phyloP scores from a whole-genome alignment of 2,329 filamentous ascomycete species.

The Penicillium palitans region DNA sequence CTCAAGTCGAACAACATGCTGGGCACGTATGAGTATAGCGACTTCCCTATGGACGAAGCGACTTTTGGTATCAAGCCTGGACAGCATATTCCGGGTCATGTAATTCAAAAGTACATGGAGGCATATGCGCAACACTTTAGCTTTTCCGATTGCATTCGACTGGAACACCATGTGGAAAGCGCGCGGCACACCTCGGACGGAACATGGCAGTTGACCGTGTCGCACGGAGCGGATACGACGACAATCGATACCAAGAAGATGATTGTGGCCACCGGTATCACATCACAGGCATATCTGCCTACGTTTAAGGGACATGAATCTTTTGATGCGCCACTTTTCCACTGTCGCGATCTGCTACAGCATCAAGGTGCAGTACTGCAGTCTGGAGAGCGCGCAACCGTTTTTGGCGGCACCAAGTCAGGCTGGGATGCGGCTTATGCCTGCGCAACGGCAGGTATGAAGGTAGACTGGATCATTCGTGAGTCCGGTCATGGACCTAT shows the following conservation, averaged over 20 bases:
- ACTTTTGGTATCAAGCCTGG: slow-evolving; percentile 52
- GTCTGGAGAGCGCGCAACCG: slow-evolving; percentile 39
- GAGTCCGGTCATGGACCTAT: slow-evolving; percentile 43
- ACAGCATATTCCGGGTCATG: slow-evolving; percentile 60
- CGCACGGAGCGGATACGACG: slow-evolving; percentile 11
- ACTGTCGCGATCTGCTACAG: slow-evolving; percentile 55
- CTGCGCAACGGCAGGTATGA: slow-evolving; percentile 54
- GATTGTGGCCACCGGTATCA: slow-evolving; percentile 63
- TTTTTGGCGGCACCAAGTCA: slow-evolving; percentile 64
- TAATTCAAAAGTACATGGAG: slow-evolving; percentile 58
- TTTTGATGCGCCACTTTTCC: slow-evolving; percentile 59
- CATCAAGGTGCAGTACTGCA: slow-evolving; percentile 35
- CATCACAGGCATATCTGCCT: slow-evolving; percentile 59
- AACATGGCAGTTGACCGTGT: slow-evolving; percentile 36
- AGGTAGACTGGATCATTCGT: slow-evolving; percentile 48
- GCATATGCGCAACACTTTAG: slow-evolving; percentile 57
- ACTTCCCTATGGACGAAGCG: slow-evolving; percentile 67
- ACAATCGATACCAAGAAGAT: slow-evolving; percentile 49
- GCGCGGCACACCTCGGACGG: slow-evolving; percentile 46
- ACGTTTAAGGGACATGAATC: slow-evolving; percentile 50
- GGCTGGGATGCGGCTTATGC: slow-evolving; percentile 64
- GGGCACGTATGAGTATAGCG: slow-evolving; percentile 71
- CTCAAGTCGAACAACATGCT: slow-evolving; percentile 73
- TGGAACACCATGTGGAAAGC: slow-evolving; percentile 53
- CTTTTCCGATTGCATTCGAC: slow-evolving; percentile 50